Base-by-base conservation (phyloP, 2,329 filamentous ascomycete genomes). In the Cladophialophora bantiana region DNA sequence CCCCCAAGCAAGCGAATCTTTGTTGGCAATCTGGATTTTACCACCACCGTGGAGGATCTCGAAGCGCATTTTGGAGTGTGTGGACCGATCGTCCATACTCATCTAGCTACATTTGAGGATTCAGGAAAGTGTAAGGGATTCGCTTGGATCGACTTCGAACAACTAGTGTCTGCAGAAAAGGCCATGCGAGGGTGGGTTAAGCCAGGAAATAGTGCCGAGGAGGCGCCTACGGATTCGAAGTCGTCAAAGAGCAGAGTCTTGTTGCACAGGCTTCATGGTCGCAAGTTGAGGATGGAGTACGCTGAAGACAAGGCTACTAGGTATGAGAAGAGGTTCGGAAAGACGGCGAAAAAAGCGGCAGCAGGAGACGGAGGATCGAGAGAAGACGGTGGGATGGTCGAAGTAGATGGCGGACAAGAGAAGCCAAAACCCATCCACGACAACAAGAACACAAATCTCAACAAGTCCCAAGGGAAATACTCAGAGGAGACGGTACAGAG, bases 111-210 rank as follows among this genome's bases (percentile, higher is more conserved):
- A 0, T 99, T 99, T 76, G 92, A 98, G 78, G 96, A 99, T 78
- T 90, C 90, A 20, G 95, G 95, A 52, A 99, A 98, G 82, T 99
- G 95, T 83, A 98, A 98, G 82, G 96, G 95, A 18, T 99, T 90
- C 80, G 95, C 90, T 5, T 99, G 95, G 94, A 88, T 99, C 68
- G 92, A 92, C 68, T 99, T 98, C 79, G 89, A 90, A 76, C 89
- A 93, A 59, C 76, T 94, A 10, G 88, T 91, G 64, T 86, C 90
- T 0, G 93, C 93, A 0, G 87, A 89, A 58, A 86, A 85, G 74
- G 92, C 91, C 3, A 93, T 96, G 71, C 89, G 89, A 76, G 94
- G 94, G 0, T 97, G 91, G 74, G 85, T 93, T 67, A 88, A 88
- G 80, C 85, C 93, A 38, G 64, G 78, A 78, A 31, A 79, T 78